phyloP scores from a whole-genome alignment of 2,329 filamentous ascomycete species.

The Diaporthe ilicicola region DNA sequence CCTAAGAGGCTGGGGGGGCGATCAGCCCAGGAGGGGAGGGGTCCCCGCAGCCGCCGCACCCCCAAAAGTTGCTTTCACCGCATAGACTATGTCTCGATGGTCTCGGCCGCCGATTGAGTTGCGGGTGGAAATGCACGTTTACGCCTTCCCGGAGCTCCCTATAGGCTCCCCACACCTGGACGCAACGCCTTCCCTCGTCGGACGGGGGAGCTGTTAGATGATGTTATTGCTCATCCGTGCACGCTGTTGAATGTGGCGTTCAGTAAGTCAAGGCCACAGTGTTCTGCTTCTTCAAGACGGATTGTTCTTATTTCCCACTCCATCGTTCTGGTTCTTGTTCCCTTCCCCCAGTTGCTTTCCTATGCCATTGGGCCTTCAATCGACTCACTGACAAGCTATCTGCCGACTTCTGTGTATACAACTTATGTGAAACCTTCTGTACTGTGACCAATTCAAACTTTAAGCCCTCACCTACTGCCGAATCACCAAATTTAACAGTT shows the following conservation, averaged over 20 bases:
- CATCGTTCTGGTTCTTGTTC: not conserved
- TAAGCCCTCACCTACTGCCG: not conserved
- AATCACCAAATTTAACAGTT: not conserved
- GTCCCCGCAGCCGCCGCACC: not conserved
- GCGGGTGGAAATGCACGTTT: conserved; percentile 14
- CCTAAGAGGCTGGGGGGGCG: not conserved
- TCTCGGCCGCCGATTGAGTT: conserved; percentile 15
- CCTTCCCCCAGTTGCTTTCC: not conserved
- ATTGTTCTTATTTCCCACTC: not conserved
- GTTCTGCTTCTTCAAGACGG: not conserved
- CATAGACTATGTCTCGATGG: not conserved
- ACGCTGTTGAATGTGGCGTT: not conserved
- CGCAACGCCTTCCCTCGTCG: not conserved
- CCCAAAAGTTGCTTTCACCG: not conserved
- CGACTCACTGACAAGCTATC: not conserved
- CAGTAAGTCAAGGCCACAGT: not conserved
- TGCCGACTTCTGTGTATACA: not conserved
- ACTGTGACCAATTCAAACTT: not conserved
- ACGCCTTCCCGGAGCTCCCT: not conserved
- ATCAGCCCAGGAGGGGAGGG: not conserved
- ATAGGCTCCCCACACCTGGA: conserved; percentile 15
- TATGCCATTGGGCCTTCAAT: conserved; percentile 8
- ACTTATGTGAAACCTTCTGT: not conserved
- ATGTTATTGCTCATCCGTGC: conserved; percentile 21
- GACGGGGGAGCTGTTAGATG: not conserved